phyloP scores from a whole-genome alignment of 2,329 filamentous ascomycete species.

The Apiospora phragmitis region DNA sequence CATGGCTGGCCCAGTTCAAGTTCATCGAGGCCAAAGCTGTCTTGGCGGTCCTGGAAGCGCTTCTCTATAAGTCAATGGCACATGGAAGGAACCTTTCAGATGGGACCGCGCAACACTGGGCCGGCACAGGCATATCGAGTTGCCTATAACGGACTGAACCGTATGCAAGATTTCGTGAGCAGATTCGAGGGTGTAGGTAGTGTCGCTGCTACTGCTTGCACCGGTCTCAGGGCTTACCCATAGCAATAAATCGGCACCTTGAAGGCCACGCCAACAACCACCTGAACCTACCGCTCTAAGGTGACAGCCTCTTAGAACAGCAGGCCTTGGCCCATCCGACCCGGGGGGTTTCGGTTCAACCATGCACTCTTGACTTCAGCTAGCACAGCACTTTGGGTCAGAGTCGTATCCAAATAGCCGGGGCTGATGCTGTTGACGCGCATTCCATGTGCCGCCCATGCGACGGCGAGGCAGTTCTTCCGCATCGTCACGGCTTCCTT shows the following conservation, averaged over 20 bases:
- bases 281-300: too few species aligned
- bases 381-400: not conserved
- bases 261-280: not conserved
- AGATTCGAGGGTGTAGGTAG: not conserved
- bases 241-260: not conserved
- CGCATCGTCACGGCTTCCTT: too few species aligned
- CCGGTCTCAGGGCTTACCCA: not conserved
- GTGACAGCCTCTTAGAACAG: too few species aligned
- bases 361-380: not conserved
- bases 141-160: not conserved
- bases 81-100: not conserved
- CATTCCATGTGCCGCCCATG: too few species aligned
- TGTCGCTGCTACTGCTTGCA: not conserved
- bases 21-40: not conserved
- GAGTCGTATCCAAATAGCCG: conserved; percentile 38
- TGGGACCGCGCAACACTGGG: not conserved
- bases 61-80: not conserved
- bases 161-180: not conserved
- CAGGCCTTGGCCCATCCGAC: too few species aligned
- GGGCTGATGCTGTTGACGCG: conserved; percentile 47
- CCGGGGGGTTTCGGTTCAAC: not conserved
- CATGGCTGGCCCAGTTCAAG: not conserved
- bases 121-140: not conserved
- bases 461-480: conserved; percentile 47
- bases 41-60: not conserved